Percentiles rank a stretch among this genome's conserved stretches.
These are phyloP conservation scores for Termitomyces heimii DNA, from an alignment of 768 basidiomycete genomes.

Conservation along the genomic window DNA sequence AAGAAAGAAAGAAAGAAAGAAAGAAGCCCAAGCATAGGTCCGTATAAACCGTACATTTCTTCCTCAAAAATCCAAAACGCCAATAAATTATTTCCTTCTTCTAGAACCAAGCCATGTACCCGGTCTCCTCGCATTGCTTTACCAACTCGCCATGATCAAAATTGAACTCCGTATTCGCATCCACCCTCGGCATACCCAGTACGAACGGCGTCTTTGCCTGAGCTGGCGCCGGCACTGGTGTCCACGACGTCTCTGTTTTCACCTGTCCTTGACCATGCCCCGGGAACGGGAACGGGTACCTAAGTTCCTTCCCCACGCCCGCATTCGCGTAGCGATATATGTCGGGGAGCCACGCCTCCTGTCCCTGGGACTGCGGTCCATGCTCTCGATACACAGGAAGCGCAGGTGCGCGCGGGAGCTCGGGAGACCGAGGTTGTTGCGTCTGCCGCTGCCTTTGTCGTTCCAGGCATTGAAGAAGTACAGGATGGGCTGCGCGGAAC, in stretches of 20 bases:
- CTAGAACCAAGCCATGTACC: slow-evolving; percentile 69
- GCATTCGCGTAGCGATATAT: slow-evolving; percentile 39
- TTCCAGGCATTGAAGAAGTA: slow-evolving; percentile 27
- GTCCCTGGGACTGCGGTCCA: slow-evolving; percentile 10
- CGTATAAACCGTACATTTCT: neutral
- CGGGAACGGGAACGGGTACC: slow-evolving; percentile 26
- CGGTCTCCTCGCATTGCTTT: slow-evolving; percentile 51
- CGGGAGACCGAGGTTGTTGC: neutral
- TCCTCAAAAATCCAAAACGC: neutral
- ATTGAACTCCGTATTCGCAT: slow-evolving; percentile 49
- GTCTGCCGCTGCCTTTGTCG: slow-evolving; percentile 16
- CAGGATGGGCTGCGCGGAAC: slow-evolving; percentile 29
- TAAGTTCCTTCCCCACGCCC: slow-evolving; percentile 36
- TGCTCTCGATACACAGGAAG: slow-evolving; percentile 3
- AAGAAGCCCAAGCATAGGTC: neutral
- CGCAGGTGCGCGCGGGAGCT: slow-evolving; percentile 3
- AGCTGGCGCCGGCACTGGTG: neutral
- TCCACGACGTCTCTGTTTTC: neutral
- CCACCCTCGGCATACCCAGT: slow-evolving; percentile 42
- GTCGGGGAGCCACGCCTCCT: slow-evolving; percentile 33
- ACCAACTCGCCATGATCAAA: slow-evolving; percentile 56
- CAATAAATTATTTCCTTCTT: neutral
- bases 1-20: neutral
- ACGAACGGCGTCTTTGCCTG: slow-evolving; percentile 32
- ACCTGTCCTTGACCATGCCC: slow-evolving; percentile 17